Conservation (phyloP, 495 filamentous ascomycete species). For the Venustampulla echinocandica region DNA sequence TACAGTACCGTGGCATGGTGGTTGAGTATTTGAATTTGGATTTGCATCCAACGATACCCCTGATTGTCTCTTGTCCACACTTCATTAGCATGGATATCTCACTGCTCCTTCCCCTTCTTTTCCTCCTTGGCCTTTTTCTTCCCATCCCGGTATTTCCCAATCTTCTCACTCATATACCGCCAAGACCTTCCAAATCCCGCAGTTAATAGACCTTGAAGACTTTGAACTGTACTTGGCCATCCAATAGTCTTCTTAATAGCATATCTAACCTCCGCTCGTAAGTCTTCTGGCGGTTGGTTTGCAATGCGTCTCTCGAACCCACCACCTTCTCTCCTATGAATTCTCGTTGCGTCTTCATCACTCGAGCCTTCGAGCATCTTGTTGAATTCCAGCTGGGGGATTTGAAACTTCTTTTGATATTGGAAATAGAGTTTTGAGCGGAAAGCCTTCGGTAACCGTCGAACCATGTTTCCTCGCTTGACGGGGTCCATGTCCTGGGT, state of each 20-base stretch:
- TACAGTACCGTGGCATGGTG: too few species aligned
- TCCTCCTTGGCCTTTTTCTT: constrained; percentile 20
- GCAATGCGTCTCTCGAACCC: constrained; percentile 81
- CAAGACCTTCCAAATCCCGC: constrained; percentile 58
- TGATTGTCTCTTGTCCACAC: too few species aligned
- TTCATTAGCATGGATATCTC: too few species aligned
- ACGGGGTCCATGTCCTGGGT: constrained; percentile 86
- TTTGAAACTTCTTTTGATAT: constrained; percentile 82
- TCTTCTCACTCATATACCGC: constrained; percentile 79
- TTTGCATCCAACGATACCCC: too few species aligned
- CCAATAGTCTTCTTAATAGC: constrained; percentile 78
- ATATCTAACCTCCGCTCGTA: constrained; percentile 56
- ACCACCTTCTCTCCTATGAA: constrained; percentile 69
- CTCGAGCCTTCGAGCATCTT: constrained; percentile 71
- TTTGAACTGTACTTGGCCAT: constrained; percentile 86
- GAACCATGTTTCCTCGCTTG: constrained; percentile 90
- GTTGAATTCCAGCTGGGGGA: constrained; percentile 74
- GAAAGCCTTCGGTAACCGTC: constrained; percentile 81
- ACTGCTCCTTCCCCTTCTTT: constrained; percentile 19
- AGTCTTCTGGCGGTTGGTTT: constrained; percentile 48
- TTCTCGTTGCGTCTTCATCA: constrained; percentile 56
- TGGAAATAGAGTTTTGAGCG: constrained; percentile 84
- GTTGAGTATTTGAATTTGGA: too few species aligned
- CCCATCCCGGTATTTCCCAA: constrained; percentile 55
- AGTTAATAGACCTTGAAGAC: constrained; percentile 70